Evolutionary conservation across 805 yeast species (phyloP), one percentile per base, ranked within the genome.

Genomic region (Candida germanica): DNA sequence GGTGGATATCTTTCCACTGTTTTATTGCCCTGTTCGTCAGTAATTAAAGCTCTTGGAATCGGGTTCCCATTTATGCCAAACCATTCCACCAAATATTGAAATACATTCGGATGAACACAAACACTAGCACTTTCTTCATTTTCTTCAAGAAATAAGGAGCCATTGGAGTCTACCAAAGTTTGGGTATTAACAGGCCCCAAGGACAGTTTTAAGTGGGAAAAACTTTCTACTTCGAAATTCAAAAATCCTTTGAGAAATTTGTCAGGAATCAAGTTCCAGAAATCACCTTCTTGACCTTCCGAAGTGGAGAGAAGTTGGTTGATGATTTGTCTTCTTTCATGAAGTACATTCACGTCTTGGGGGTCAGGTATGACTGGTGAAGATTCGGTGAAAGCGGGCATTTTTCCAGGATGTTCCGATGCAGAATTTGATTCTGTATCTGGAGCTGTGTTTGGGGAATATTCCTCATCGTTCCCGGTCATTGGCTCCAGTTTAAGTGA

Each of bases 121-220:
- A 41, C 43, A 9, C 50, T 43, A 6, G 39, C 46, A 6, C 45
- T 45, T 3, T 44, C 46, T 27, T 42, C 50, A 4, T 40, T 37
- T 18, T 46, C 49, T 19, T 47, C 47, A 1, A 50, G 46, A 23
- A 66, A 60, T 40, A 77, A 64, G 23, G 67, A 56, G 1, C 78
- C 78, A 29, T 58, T 56, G 11, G 57, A 61, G 39, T 69, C 73
- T n/a, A 73, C 59, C 12, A 81, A 59, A 0, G 60, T 42, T 1
- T 51, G 39, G 15, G 75, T 69, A 50, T 74, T 66, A 18, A 81
- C 61, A 1, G 75, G 73, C 1, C 79, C 79, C 20, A 79, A 39
- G 5, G 51, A 24, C 3, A 40, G 36, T 13, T 58, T 54, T 14
- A 61, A 50, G 6, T 53, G 53, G 2, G 54, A 57, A 18, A 56